Evolutionary conservation across 1,139 yeast species (phyloP).

Genomic region (Diutina scorzettiae): DNA sequence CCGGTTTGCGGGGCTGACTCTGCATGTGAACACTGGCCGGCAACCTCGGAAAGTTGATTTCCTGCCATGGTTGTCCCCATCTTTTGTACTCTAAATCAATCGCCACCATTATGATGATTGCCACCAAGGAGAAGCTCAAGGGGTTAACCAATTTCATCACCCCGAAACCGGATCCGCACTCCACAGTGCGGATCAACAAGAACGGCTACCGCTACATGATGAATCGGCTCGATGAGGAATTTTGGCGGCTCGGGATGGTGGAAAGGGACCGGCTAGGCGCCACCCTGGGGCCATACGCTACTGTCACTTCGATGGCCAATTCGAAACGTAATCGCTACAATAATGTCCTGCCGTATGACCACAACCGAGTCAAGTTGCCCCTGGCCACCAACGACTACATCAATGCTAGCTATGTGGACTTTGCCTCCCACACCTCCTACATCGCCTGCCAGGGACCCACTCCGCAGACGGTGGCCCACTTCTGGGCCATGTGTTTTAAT

Average conservation of each 20-base stretch:
- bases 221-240: not conserved
- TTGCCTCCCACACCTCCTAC: slow-evolving; percentile 13
- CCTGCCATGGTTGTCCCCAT: no score
- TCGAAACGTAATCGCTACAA: slow-evolving; percentile 25
- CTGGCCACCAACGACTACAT: slow-evolving; percentile 21
- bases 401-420: slow-evolving; percentile 27
- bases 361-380: slow-evolving; percentile 19
- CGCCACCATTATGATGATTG: no score
- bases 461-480: slow-evolving; percentile 46
- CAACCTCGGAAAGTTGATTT: no score
- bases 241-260: not conserved
- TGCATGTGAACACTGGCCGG: no score
- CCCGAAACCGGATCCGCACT: not conserved
- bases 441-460: slow-evolving; percentile 55
- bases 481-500: slow-evolving; percentile 76
- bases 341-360: slow-evolving; percentile 34
- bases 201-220: not conserved
- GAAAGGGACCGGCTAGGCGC: not conserved
- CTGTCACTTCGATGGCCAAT: slow-evolving; percentile 8
- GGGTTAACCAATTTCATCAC: not conserved
- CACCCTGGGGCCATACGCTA: not conserved
- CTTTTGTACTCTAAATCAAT: no score
- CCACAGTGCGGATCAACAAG: not conserved
- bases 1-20: no score
- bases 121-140: not conserved